Base-by-base conservation (phyloP, 108 stramenopile genomes). In the Tribonema minus region DNA sequence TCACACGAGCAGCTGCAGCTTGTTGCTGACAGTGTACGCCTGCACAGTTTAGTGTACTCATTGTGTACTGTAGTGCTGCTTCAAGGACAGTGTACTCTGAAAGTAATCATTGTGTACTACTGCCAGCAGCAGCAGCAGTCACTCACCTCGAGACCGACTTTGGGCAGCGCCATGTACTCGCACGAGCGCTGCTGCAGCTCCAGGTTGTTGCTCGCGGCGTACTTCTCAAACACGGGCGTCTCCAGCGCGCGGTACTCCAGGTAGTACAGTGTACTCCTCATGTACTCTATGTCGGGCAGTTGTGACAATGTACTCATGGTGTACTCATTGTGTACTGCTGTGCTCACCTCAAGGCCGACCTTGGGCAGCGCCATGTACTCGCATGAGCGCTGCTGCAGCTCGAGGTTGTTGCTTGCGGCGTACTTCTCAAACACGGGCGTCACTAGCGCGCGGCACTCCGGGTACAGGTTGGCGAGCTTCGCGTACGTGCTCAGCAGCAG, bases 401-500 rank as follows among this genome's bases (percentile, higher is more conserved):
- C 76, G 36, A 77, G 30, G 30, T 77, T 66, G 27, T 65, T 64
- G 60, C 66, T 67, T 3, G 59, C 30, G 64, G 64, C 46, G 67
- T 58, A 60, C 2, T 65, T 31, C 34, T 77, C 76, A 33, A 77
- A 77, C 37, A 67, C 70, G 15, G 74, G 74, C 2, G 54, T 63
- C 28, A 76, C 74, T 12, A 67, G 54, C 65, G 92, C 93, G 41
- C 91, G 88, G 79, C 94, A 90, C 81, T 95, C 94, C 64, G 92
- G 92, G 86, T 95, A 98, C 25, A 96, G 84, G 78, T 96, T 95
- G 32, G 90, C 90, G 70, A 98, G 86, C 78, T 98, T 98, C 30
- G 93, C 95, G 81, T 94, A 96, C 3, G 95, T 91, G 39, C 89
- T 92, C 3, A 95, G 86, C 27, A 98, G 88, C 72, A 98, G 89